Base-by-base conservation (phyloP, 1,139 yeast genomes). In the Saccharomycopsis hybrid region DNA sequence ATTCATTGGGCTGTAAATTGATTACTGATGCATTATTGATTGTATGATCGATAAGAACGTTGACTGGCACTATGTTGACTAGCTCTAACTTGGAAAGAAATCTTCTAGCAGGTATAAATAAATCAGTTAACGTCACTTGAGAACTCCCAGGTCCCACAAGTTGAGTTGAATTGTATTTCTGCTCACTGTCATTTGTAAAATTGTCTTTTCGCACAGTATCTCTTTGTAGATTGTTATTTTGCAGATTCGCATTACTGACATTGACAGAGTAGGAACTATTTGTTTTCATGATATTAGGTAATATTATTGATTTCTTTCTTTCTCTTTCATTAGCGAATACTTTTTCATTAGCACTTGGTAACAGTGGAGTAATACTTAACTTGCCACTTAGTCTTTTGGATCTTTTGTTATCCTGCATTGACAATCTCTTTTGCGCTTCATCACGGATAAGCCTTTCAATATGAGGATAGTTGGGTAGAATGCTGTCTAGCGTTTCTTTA, bases 351-450 rank as follows among this genome's bases (percentile, higher is more conserved):
- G 46, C 43, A n/a, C n/a, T n/a, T n/a, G n/a, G n/a, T n/a, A n/a
- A n/a, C n/a, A n/a, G n/a, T n/a, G n/a, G n/a, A n/a, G n/a, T n/a
- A n/a, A n/a, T n/a, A n/a, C n/a, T n/a, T n/a, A n/a, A n/a, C n/a
- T n/a, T n/a, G n/a, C n/a, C n/a, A 33, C 51, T 49, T 11, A 42
- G 30, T n/a, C 46, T 41, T 36, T 48, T 49, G 18, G 45, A 71
- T 66, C 54, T 39, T 54, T 72, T 73, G 60, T 78, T 74, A 62
- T 82, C 80, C 58, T 78, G 81, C 77, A 81, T 77, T 4, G 85
- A 82, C 53, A 84, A 65, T 47, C 92, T 69, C 61, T 83, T 88
- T 59, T 83, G 89, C 3, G 89, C 90, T 62, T 84, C 92, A 60
- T 83, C 87, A 55, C 90, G 68, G 41, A 84, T 82, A 46, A 81